A percentile compares a stretch with the other conserved stretches of the same genome.
Conservation (phyloP, 352 stramenopile genomes). For the Phytophthora melonis region DNA sequence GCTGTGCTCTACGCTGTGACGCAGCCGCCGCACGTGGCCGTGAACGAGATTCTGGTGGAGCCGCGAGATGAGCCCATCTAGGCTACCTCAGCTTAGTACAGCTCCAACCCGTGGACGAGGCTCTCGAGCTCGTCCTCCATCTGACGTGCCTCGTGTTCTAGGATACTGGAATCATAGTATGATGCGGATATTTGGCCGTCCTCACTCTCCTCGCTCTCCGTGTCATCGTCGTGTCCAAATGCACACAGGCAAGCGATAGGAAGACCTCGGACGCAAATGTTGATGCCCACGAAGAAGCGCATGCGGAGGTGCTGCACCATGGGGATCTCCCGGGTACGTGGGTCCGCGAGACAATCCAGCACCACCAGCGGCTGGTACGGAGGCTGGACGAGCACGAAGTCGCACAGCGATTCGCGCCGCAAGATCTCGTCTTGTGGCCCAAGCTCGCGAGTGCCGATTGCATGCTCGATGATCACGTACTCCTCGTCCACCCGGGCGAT, state of each 20-base stretch:
- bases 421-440: constrained; percentile 45
- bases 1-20: constrained; percentile 91
- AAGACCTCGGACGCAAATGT: constrained; percentile 57
- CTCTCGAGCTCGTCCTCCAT: constrained; percentile 62
- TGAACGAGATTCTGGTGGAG: constrained; percentile 94
- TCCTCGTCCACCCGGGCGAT: constrained; percentile 64
- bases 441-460: constrained; percentile 39
- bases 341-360: constrained; percentile 54
- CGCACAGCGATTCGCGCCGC: constrained; percentile 58
- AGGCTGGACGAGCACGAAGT: constrained; percentile 66
- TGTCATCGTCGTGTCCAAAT: constrained; percentile 52
- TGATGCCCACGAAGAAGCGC: constrained; percentile 60
- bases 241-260: constrained; percentile 68
- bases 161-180: constrained; percentile 48
- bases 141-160: constrained; percentile 50
- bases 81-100: constrained; percentile 27
- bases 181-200: constrained; percentile 32
- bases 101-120: constrained; percentile 51
- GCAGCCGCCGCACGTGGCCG: constrained; percentile 85
- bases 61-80: constrained; percentile 88
- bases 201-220: constrained; percentile 23
- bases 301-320: constrained; percentile 71
- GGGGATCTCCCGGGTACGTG: constrained; percentile 55
- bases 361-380: constrained; percentile 53
- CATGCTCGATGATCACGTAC: constrained; percentile 62